Evolutionary conservation across 2,329 filamentous ascomycete species (phyloP).

Genomic region (Fusarium kyushuense): DNA sequence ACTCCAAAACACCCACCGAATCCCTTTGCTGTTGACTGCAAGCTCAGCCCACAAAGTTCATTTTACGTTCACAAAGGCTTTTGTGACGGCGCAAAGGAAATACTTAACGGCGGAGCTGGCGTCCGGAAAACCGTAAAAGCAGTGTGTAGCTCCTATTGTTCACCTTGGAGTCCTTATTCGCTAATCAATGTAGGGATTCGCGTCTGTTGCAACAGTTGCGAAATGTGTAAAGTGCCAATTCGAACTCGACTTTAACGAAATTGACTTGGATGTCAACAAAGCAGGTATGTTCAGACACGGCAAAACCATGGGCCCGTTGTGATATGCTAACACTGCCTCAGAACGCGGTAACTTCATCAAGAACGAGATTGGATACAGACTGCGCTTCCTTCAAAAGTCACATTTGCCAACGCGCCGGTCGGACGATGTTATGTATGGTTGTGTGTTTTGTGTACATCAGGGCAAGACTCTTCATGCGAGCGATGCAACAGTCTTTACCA

Average conservation of each 20-base stretch:
- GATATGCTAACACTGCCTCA: constrained; percentile 41
- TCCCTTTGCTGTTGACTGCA: constrained; percentile 52
- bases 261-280: constrained; percentile 65
- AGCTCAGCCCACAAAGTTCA: constrained; percentile 60
- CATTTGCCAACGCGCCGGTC: constrained; percentile 63
- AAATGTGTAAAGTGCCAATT: constrained; percentile 66
- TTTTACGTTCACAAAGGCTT: constrained; percentile 67
- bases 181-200: constrained; percentile 54
- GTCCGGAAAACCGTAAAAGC: constrained; percentile 65
- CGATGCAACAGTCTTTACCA: constrained; percentile 69
- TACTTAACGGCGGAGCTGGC: constrained; percentile 61
- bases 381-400: constrained; percentile 68
- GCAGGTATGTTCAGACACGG: constrained; percentile 54
- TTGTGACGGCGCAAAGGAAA: constrained; percentile 66
- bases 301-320: constrained; percentile 7
- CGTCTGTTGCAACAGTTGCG: constrained; percentile 58
- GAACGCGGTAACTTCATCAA: constrained; percentile 62
- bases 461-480: constrained; percentile 65
- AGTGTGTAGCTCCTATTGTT: constrained; percentile 49
- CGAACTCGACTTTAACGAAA: constrained; percentile 64
- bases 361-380: constrained; percentile 61
- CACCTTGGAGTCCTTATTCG: not conserved
- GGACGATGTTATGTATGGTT: constrained; percentile 67
- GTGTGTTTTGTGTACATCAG: constrained; percentile 65
- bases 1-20: constrained; percentile 35